Evolutionary conservation across 495 filamentous ascomycete genomes (phyloP).

Genomic region (Penicillium egyptiacum): DNA sequence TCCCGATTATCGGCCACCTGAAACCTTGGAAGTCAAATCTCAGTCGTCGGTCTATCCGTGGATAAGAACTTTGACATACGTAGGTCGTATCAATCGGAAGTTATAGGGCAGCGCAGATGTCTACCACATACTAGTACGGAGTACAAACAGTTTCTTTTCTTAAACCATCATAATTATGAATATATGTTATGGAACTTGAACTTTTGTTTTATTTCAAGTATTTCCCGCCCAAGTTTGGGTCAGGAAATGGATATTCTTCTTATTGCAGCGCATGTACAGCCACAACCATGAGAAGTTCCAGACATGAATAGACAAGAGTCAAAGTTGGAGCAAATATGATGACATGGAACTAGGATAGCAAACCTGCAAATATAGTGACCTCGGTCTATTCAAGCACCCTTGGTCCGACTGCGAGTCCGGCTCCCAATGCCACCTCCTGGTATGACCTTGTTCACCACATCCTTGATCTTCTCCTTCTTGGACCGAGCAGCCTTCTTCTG

Average conservation of each 20-base stretch:
- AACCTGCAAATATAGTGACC: not conserved
- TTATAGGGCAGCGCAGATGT: not conserved
- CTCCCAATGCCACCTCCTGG: constrained; percentile 41
- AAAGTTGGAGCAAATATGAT: not conserved
- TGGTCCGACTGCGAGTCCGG: constrained; percentile 46
- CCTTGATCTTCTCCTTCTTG: constrained; percentile 42
- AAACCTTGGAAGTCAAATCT: not conserved
- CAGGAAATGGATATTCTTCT: not conserved
- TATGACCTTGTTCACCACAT: constrained; percentile 31
- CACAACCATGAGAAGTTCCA: not conserved
- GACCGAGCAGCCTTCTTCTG: constrained; percentile 35
- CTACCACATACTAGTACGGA: not conserved
- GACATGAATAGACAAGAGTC: not conserved
- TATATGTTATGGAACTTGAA: not conserved
- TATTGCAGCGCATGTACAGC: constrained; percentile 2
- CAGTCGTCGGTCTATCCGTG: not conserved
- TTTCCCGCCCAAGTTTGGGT: not conserved
- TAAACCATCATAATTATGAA: not conserved
- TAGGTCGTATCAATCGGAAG: not conserved
- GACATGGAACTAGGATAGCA: not conserved
- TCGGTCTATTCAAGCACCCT: constrained; percentile 21
- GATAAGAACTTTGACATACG: too few species aligned
- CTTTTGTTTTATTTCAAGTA: not conserved
- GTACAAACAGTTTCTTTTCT: not conserved
- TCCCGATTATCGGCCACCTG: constrained; percentile 18